Base-by-base conservation (phyloP, 495 filamentous ascomycete genomes). In the Penicillium lividum region DNA sequence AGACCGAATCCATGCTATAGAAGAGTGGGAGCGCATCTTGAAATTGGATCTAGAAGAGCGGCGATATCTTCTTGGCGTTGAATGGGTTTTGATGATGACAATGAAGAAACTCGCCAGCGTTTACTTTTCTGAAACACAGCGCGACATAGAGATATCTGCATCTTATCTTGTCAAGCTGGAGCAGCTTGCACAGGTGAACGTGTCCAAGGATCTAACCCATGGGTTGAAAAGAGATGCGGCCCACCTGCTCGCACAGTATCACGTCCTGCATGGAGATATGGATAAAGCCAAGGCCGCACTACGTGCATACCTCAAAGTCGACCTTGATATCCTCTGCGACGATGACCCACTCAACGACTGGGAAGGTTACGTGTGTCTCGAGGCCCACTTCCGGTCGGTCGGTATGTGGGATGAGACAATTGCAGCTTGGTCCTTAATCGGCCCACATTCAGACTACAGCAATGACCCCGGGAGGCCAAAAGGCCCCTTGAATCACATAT, bases 311-410 rank as follows among this genome's bases (percentile, higher is more conserved):
- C 61, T 80, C 46, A 74, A 74, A 29, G 34, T 67, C 10, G 64
- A 62, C 11, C 46, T 80, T 3, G 72, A 80, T 49, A 66, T 80
- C 27, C 68, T 80, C 3, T 76, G 73, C 0, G 77, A 80, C 29
- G 71, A 72, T 5, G 77, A 80, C 51, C 64, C 66, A 8, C 63
- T 72, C 15, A 80, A 80, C 42, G 77, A 80, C 53, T 73, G 68
- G 53, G 61, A 64, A 10, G 77, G 71, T 1, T 77, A 71, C 38
- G 60, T 61, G 56, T 49, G 70, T 1, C 57, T 80, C 29, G 60
- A 60, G 9, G 50, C 45, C 5, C 28, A 56, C 47, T 30, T 66
- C 16, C 63, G 65, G 61, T 59, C 42, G 31, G 61, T 58, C 0
- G 64, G 61, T 6, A 48, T 54, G 34, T 60, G 61, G 3, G 57